Conservation (phyloP, 371 early-diverging fungal genomes). For the Actinomortierella ambigua region DNA sequence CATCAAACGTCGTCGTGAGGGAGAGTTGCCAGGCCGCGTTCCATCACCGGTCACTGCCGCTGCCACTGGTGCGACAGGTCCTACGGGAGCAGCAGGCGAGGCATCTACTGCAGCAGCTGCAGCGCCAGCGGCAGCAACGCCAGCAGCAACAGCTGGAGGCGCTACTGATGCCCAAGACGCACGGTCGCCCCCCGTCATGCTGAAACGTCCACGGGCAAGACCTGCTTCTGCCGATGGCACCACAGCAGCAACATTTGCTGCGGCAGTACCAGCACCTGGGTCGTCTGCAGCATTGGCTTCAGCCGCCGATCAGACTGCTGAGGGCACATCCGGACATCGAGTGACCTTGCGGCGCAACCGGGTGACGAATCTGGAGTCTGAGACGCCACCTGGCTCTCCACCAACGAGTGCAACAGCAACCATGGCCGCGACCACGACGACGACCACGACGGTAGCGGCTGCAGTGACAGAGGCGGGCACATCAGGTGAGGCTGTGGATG, state of each 20-base stretch:
- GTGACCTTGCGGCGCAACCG: not conserved
- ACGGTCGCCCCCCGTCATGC: slow-evolving; percentile 10
- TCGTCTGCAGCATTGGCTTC: slow-evolving; percentile 10
- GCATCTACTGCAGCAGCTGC: too few species aligned
- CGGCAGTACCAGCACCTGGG: not conserved
- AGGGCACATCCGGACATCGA: slow-evolving; percentile 1
- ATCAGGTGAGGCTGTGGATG: not conserved
- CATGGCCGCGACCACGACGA: not conserved
- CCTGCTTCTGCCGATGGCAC: slow-evolving; percentile 20
- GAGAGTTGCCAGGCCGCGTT: slow-evolving; percentile 20
- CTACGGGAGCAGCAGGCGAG: too few species aligned
- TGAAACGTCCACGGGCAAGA: slow-evolving; percentile 35
- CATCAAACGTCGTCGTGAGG: slow-evolving; percentile 37
- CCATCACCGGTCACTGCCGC: slow-evolving; percentile 1
- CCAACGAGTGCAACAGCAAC: not conserved
- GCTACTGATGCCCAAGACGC: slow-evolving; percentile 8
- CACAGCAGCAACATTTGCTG: slow-evolving; percentile 2
- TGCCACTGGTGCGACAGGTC: too few species aligned
- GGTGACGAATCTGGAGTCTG: not conserved
- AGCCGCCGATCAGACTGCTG: slow-evolving; percentile 15
- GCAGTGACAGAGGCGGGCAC: not conserved
- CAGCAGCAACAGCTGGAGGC: not conserved
- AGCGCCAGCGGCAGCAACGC: too few species aligned
- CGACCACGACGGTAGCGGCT: not conserved
- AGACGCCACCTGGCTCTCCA: not conserved